Base-by-base conservation (phyloP, 1,139 yeast species). In the Yamadazyma mexicana region DNA sequence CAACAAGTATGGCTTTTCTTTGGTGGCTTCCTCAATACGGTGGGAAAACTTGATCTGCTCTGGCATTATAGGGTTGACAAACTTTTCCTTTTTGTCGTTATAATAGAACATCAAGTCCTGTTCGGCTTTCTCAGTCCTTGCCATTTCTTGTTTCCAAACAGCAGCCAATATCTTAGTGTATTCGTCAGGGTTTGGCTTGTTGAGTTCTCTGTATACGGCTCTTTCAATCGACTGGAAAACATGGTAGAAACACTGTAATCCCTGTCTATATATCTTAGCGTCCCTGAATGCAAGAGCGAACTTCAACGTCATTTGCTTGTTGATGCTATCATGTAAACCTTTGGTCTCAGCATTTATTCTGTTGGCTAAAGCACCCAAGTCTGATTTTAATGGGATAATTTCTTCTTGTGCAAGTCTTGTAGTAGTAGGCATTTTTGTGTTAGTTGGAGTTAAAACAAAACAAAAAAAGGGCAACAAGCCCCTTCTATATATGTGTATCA, bases 331-430 rank as follows among this genome's bases (percentile, higher is more conserved):
- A 64, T 87, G 96, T 34, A 74, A 71, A 23, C 69, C 61, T 49
- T 81, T 73, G 1, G 95, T 87, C 54, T 79, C 83, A 33, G 59
- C 55, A 59, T 87, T 87, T 54, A 87, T 87, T 56, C 95, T 69
- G 72, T 87, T 87, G 40, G 82, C 95, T 40, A 87, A 69, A 5
- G 95, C 95, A 29, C 92, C 95, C 17, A 82, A 65, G 56, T 87
- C 95, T 25, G 77, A 75, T 43, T 83, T 83, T 16, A 80, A 72
- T 1, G 95, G 95, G 33, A 87, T 72, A 35, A 82, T 75, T 53
- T 82, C 88, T 38, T 67, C 66, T 54, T 76, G 84, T 28, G 40
- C 35, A 14, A 43, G 10, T 36, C 41, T 42, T n/a, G 12, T 23
- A n/a, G 24, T 10, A 20, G 22, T 20, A 8, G 22, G 22, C 22